These are phyloP conservation scores for Tetracentron sinense DNA, from an alignment of 164 flowering plant species.

Conservation along the genomic window DNA sequence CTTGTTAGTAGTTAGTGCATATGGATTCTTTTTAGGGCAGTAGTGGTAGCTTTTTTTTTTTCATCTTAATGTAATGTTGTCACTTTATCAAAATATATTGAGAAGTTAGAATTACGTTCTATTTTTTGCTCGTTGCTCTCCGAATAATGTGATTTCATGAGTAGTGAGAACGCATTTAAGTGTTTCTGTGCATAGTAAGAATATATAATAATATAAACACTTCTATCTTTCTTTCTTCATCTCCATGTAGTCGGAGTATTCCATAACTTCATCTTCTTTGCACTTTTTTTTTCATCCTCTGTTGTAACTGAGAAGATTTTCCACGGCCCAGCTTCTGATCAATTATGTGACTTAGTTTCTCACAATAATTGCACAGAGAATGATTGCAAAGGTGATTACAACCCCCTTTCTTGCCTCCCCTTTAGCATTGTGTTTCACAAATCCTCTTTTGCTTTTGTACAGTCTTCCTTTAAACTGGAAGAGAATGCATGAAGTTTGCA, in stretches of 20 bases:
- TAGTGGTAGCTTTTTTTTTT: too few species aligned
- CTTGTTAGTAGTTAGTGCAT: not conserved
- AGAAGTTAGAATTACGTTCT: too few species aligned
- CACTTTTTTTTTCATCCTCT: not conserved
- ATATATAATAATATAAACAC: too few species aligned
- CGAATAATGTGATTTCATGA: too few species aligned
- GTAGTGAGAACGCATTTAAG: too few species aligned
- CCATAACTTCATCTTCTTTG: not conserved
- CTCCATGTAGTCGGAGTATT: not conserved
- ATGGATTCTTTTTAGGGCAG: too few species aligned
- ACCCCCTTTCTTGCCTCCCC: not conserved
- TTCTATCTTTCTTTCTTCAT: too few species aligned
- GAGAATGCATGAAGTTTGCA: not conserved
- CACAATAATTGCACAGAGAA: not conserved
- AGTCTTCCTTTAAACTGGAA: not conserved
- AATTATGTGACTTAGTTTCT: too few species aligned
- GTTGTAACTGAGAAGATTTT: not conserved
- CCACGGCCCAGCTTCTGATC: not conserved
- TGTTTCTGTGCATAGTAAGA: too few species aligned
- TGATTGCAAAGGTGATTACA: not conserved
- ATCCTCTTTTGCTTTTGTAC: not conserved
- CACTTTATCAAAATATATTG: not conserved
- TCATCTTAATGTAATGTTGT: not conserved
- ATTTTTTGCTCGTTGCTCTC: too few species aligned
- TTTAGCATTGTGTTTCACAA: not conserved